Evolutionary conservation across 495 filamentous ascomycete genomes (phyloP).

Genomic region (Evernia prunastri): DNA sequence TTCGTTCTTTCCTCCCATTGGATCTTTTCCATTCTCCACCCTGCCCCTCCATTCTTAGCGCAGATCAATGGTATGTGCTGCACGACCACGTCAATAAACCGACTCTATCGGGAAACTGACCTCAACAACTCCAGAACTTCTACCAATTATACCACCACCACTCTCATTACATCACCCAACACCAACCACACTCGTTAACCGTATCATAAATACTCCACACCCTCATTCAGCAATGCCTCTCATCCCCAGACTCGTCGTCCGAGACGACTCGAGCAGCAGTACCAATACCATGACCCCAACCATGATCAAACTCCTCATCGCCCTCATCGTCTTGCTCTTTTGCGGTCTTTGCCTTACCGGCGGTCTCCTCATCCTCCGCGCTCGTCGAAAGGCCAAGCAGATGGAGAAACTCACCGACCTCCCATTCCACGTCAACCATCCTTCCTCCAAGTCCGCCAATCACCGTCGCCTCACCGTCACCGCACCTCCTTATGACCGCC

Average conservation of each 20-base stretch:
- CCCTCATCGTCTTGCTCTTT: constrained; percentile 69
- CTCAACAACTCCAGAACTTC: not conserved
- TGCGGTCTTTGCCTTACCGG: constrained; percentile 44
- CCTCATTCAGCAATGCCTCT: constrained; percentile 14
- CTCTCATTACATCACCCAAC: constrained; percentile 2
- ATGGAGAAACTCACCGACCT: constrained; percentile 42
- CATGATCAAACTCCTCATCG: constrained; percentile 68
- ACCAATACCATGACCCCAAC: constrained; percentile 42
- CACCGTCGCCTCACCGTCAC: constrained; percentile 64
- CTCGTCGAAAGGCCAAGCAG: constrained; percentile 46
- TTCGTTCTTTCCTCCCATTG: constrained; percentile 39
- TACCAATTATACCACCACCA: not conserved
- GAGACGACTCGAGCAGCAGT: constrained; percentile 42
- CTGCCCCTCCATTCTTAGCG: constrained; percentile 11
- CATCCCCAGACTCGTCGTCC: constrained; percentile 39
- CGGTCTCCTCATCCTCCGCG: constrained; percentile 61
- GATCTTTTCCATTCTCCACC: constrained; percentile 3
- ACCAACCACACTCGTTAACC: constrained; percentile 9
- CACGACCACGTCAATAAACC: constrained; percentile 1
- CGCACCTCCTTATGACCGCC: constrained; percentile 43
- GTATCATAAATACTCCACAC: not conserved
- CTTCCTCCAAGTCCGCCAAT: constrained; percentile 39
- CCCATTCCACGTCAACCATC: constrained; percentile 52
- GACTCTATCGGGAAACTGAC: not conserved
- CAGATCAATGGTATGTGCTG: constrained; percentile 7